Evolutionary conservation across 2,329 filamentous ascomycete genomes (phyloP).

Genomic region (Phialocephala subalpina): DNA sequence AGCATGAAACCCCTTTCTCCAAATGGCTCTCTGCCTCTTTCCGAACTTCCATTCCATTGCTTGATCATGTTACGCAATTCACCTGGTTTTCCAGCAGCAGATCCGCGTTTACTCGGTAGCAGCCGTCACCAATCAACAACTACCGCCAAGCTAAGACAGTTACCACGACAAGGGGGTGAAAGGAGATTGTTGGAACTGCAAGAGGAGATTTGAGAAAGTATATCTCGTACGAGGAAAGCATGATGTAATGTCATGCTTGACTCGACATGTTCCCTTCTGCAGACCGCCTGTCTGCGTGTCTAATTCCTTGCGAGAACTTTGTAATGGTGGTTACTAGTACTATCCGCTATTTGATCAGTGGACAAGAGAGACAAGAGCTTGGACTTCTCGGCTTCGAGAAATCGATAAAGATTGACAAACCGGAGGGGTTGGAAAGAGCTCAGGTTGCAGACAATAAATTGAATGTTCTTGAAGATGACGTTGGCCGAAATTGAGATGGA

Average conservation of each 20-base stretch:
- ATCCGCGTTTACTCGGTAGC: neutral
- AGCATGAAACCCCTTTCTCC: too few relatives aligned
- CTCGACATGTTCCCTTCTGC: neutral
- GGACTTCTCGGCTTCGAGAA: neutral
- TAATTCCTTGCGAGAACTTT: neutral
- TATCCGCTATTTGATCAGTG: neutral
- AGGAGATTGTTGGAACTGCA: neutral
- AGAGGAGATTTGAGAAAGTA: neutral
- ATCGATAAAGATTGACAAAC: neutral
- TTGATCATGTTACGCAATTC: neutral
- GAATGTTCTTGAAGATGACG: neutral
- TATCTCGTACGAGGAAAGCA: neutral
- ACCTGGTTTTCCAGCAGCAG: conserved; percentile 1
- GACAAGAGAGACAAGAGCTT: conserved; percentile 4
- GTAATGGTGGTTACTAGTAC: neutral
- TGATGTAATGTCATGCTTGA: neutral
- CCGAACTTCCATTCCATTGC: too few relatives aligned
- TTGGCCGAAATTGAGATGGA: neutral
- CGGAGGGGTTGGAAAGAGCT: neutral
- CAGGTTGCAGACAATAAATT: neutral
- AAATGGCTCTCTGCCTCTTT: too few relatives aligned
- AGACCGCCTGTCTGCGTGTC: too few relatives aligned
- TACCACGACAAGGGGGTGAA: too few relatives aligned
- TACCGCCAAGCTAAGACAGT: neutral
- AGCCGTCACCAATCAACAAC: neutral